These are phyloP conservation scores for Albugo candida DNA, from an alignment of 352 stramenopile genomes.

Conservation along the genomic window DNA sequence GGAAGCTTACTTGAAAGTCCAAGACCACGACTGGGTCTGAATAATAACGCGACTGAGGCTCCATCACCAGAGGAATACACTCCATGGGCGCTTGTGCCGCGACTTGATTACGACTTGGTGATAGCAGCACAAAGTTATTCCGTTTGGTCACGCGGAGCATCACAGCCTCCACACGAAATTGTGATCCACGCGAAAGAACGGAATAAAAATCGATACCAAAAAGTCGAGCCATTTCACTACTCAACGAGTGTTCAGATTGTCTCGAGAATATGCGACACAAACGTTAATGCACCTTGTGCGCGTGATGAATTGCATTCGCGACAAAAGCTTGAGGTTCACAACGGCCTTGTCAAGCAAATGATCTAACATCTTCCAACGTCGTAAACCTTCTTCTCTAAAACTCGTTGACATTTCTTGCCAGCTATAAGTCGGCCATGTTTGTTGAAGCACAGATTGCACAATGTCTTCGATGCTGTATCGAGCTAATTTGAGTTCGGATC, in stretches of 20 bases:
- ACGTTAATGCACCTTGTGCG: slow-evolving; percentile 27
- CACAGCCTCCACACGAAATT: slow-evolving; percentile 86
- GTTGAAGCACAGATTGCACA: slow-evolving; percentile 34
- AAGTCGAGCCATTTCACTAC: slow-evolving; percentile 80
- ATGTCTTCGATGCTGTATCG: slow-evolving; percentile 71
- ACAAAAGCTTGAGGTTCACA: slow-evolving; percentile 58
- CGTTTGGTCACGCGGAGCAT: slow-evolving; percentile 84
- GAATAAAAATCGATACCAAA: slow-evolving; percentile 92
- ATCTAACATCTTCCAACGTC: slow-evolving; percentile 32
- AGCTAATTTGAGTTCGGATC: slow-evolving; percentile 72
- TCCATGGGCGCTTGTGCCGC: slow-evolving; percentile 82
- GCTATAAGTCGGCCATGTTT: slow-evolving; percentile 40
- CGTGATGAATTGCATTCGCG: slow-evolving; percentile 73
- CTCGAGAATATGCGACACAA: not conserved
- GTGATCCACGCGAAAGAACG: slow-evolving; percentile 80
- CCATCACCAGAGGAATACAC: slow-evolving; percentile 86
- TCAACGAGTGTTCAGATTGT: not conserved
- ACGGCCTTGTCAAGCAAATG: slow-evolving; percentile 23
- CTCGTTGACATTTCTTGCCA: slow-evolving; percentile 31
- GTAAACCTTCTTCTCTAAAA: slow-evolving; percentile 19
- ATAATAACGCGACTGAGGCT: slow-evolving; percentile 93
- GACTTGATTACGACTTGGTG: slow-evolving; percentile 62
- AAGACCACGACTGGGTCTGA: slow-evolving; percentile 94
- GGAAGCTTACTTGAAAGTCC: slow-evolving; percentile 83
- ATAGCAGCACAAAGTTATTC: slow-evolving; percentile 71